Percentiles rank a stretch among this genome's conserved stretches.
Evolutionary conservation across 495 filamentous ascomycete species (phyloP).

Genomic region (Penicillium goetzii): DNA sequence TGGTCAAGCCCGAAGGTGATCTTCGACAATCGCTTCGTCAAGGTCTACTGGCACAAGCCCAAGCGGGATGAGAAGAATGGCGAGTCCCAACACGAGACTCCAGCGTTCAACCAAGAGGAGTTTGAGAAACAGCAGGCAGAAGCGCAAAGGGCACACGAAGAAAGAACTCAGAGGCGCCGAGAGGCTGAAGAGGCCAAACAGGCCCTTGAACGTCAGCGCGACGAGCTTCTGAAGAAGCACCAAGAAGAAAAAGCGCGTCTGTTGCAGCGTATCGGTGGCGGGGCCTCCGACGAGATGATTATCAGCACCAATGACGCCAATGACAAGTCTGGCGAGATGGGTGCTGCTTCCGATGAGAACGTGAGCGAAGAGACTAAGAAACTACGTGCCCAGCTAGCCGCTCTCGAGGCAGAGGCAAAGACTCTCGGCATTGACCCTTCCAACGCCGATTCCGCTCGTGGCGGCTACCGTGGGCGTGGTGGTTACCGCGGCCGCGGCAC

Average conservation of each 20-base stretch:
- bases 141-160: conserved; percentile 77
- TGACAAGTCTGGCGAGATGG: conserved; percentile 14
- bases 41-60: conserved; percentile 91
- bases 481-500: conserved; percentile 47
- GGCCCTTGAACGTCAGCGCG: conserved; percentile 75
- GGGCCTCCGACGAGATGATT: conserved; percentile 44
- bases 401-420: conserved; percentile 83
- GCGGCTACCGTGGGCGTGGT: conserved; percentile 51
- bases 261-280: conserved; percentile 61
- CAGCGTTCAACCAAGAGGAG: conserved; percentile 74
- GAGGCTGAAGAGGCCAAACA: conserved; percentile 72
- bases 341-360: conserved; percentile 50
- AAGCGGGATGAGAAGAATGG: conserved; percentile 48
- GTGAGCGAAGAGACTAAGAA: conserved; percentile 64
- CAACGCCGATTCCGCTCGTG: conserved; percentile 38
- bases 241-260: conserved; percentile 76
- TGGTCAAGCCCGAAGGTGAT: conserved; percentile 92
- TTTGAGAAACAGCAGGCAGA: conserved; percentile 76
- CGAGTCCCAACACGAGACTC: conserved; percentile 31
- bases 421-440: conserved; percentile 72
- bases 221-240: conserved; percentile 74
- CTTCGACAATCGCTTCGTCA: conserved; percentile 97
- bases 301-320: conserved; percentile 28
- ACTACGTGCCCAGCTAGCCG: conserved; percentile 78
- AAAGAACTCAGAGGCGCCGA: conserved; percentile 71